Base-by-base conservation (phyloP, 495 filamentous ascomycete genomes). In the Xylaria curta region DNA sequence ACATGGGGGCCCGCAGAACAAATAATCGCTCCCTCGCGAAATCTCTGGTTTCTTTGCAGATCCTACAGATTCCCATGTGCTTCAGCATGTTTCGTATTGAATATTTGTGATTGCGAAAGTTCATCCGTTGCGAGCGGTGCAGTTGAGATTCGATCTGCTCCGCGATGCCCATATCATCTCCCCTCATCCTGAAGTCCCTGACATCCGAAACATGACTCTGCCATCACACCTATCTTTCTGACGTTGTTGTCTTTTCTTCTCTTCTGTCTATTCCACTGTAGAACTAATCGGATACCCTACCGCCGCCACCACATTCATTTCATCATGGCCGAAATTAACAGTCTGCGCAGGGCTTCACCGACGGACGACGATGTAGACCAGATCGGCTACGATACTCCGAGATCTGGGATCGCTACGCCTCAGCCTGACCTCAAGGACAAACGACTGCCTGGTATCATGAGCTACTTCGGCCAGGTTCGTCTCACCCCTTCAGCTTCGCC, bases 391-490 rank as follows among this genome's bases (percentile, higher is more conserved):
- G 91, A 90, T 74, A 92, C 92, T 21, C 95, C 93, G 65, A 93
- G 94, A 63, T 93, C 92, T 68, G 94, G 93, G 74, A 87, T 95
- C 75, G 89, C 92, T 54, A 98, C 95, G 49, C 95, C 95, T 47
- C 92, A 93, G 74, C 95, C 94, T 47, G 94, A 98, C 82, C 91
- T 88, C 63, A 89, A 90, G 54, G 95, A 98, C 83, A 97, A 96
- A 81, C 91, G 94, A 79, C 85, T 95, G 77, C 95, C 95, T 58
- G 92, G 93, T 77, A 94, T 97, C 81, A 90, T 94, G 87, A 94
- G 91, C 86, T 97, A 93, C 87, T 97, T 96, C 88, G 92, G 92
- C 84, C 95, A 98, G 94, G 95, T 98, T 95, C 88, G 94, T 97
- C 87, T 81, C 83, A 85, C 80, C 79, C 83, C 83, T 84, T 76